A percentile compares a stretch with the other conserved stretches of the same genome.
Evolutionary conservation across 306 rosid genomes (phyloP).

Genomic region (Pyrus communis): DNA sequence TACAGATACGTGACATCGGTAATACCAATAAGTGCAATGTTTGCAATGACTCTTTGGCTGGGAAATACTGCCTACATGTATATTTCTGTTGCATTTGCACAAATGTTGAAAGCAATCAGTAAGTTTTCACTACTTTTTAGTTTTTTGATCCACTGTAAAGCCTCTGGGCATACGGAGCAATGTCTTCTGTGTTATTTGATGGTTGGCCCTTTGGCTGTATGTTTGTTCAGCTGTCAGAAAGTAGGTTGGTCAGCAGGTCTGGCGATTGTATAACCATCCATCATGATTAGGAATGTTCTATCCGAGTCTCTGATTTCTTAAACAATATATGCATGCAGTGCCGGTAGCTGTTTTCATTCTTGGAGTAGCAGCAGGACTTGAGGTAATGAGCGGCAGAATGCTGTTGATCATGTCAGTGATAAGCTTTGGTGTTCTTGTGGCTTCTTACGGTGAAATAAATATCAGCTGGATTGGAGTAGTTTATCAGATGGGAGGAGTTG

Average conservation of each 20-base stretch:
- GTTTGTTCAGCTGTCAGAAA: slow-evolving; percentile 1
- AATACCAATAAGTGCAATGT: slow-evolving; percentile 94
- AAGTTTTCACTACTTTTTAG: slow-evolving; percentile 33
- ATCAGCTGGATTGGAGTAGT: slow-evolving; percentile 96
- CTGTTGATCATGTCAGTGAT: slow-evolving; percentile 91
- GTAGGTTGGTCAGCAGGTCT: slow-evolving; percentile 18
- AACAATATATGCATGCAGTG: slow-evolving; percentile 53
- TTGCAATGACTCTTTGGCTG: slow-evolving; percentile 99
- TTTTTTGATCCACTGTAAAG: slow-evolving; percentile 7
- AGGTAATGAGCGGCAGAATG: slow-evolving; percentile 90
- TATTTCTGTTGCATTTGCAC: slow-evolving; percentile 96
- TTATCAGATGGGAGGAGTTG: slow-evolving; percentile 98
- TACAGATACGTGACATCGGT: slow-evolving; percentile 85
- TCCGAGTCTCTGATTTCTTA: slow-evolving; percentile 6
- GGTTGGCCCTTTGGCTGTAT: background rate
- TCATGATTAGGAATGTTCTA: slow-evolving; percentile 5
- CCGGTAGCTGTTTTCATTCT: slow-evolving; percentile 95
- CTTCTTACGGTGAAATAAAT: slow-evolving; percentile 90
- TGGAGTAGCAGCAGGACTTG: slow-evolving; percentile 95
- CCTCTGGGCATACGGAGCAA: background rate
- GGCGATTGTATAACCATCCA: background rate
- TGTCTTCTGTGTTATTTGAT: background rate
- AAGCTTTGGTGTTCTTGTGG: slow-evolving; percentile 92
- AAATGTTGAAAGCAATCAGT: slow-evolving; percentile 98
- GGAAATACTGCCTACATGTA: slow-evolving; percentile 98